Evolutionary conservation across 805 yeast genomes (phyloP), one percentile per base, ranked within the genome.

Genomic region (Torulaspora delbrueckii): DNA sequence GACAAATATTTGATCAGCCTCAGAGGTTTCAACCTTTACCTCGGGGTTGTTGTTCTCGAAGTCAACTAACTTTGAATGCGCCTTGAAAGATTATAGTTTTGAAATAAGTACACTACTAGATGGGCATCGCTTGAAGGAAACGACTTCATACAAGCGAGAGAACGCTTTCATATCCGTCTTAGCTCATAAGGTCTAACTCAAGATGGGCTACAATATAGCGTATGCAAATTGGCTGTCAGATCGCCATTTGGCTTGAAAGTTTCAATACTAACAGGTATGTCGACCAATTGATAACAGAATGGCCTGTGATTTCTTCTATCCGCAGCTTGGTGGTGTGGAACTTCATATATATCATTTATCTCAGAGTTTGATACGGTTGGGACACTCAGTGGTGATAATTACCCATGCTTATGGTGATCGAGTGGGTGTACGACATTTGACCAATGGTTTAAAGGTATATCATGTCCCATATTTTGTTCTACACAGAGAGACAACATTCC

Each of bases 311-410:
- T 93, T 89, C 72, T 93, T 93, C 77, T 93, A 86, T 67, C 99
- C 99, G 8, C 99, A 93, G 62, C 84, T 97, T 0, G 99, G 99
- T 3, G 99, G 99, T 8, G 95, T 93, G 1, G 99, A 93, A 64
- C 81, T 91, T 51, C 99, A 93, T 62, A 86, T 91, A 13, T 88
- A 87, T 64, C 98, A 93, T 63, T 67, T 93, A 19, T 82, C 98
- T 0, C 95, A 88, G 64, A 79, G 83, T 58, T 76, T 90, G 44
- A 82, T 87, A 8, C 78, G 77, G 16, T 66, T 82, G 32, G 97
- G 96, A 7, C 96, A 90, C 60, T 78, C 86, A 3, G 97, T 91
- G 8, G 68, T 90, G 5, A 78, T 93, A 19, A 76, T 93, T 26
- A 89, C 99, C 8, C 99, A 93, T 65, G 82, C 88, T 16, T 90